A percentile compares a stretch with the other conserved stretches of the same genome.
Conservation (phyloP, 192 early-diverging fungal species). For the Backusella liffmaniae region DNA sequence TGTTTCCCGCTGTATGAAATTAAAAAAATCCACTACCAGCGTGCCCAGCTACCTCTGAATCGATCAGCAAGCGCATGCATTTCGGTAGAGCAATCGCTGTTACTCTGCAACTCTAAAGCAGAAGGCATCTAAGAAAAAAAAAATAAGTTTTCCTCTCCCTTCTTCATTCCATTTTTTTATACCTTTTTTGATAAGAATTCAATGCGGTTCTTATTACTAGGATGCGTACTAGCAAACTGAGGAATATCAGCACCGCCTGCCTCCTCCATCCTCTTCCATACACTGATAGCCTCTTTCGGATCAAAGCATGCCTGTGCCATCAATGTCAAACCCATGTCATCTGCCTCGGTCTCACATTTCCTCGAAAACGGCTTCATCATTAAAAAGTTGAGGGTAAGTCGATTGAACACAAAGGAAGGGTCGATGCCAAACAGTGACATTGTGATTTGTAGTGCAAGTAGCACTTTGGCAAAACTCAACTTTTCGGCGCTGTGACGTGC, state of each 20-base stretch:
- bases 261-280: conserved; percentile 87
- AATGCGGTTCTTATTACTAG: conserved; percentile 69
- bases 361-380: conserved; percentile 86
- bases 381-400: conserved; percentile 65
- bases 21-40: conserved; percentile 6
- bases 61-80: conserved; percentile 21
- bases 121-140: conserved; percentile 15
- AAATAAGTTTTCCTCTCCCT: neutral
- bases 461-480: conserved; percentile 68
- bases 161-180: neutral
- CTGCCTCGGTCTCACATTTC: conserved; percentile 90
- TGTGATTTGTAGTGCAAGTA: conserved; percentile 57
- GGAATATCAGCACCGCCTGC: conserved; percentile 37
- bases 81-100: conserved; percentile 43
- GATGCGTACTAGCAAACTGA: conserved; percentile 87
- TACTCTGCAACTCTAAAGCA: conserved; percentile 18
- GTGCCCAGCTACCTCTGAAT: conserved; percentile 14
- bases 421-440: conserved; percentile 67
- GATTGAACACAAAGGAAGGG: conserved; percentile 55
- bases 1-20: too few species aligned
- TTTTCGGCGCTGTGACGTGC: conserved; percentile 93
- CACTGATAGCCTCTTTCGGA: conserved; percentile 68
- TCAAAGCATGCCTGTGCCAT: conserved; percentile 95
- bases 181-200: conserved; percentile 48
- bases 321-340: conserved; percentile 82